A percentile compares a stretch with the other conserved stretches of the same genome.
These are phyloP conservation scores for Cercospora janseana DNA, from an alignment of 2,329 filamentous ascomycete species.

Conservation along the genomic window DNA sequence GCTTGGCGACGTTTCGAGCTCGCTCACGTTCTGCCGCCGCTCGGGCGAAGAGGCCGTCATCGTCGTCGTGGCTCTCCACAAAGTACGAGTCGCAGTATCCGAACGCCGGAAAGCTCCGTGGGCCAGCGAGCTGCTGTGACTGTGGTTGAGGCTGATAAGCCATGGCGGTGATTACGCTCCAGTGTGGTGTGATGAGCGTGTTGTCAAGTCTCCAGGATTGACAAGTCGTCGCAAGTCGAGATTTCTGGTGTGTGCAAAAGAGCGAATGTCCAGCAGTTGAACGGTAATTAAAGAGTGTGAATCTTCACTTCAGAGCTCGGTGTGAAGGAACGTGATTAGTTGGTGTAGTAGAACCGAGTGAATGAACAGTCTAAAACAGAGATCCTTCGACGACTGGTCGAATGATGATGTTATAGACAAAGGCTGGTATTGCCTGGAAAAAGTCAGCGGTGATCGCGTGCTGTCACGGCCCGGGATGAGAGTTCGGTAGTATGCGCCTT, in stretches of 20 bases:
- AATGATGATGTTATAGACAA: constrained; percentile 38
- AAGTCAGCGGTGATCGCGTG: constrained; percentile 27
- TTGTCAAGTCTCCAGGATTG: constrained; percentile 51
- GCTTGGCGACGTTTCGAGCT: constrained; percentile 72
- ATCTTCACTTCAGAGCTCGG: constrained; percentile 45
- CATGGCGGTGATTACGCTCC: constrained; percentile 47
- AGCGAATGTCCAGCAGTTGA: constrained; percentile 42
- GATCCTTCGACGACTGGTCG: constrained; percentile 29
- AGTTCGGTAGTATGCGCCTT: constrained; percentile 11
- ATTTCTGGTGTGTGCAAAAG: constrained; percentile 39
- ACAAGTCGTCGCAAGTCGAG: constrained; percentile 35
- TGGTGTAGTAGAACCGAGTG: constrained; percentile 49
- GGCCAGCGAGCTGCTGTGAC: constrained; percentile 22
- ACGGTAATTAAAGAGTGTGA: constrained; percentile 52
- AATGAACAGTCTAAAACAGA: constrained; percentile 40
- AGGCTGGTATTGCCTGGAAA: constrained; percentile 38
- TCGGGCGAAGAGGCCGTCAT: constrained; percentile 52
- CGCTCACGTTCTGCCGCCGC: constrained; percentile 71
- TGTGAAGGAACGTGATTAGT: constrained; percentile 59
- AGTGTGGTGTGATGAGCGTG: constrained; percentile 38
- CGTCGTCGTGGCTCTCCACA: constrained; percentile 59
- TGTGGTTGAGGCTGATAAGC: constrained; percentile 47
- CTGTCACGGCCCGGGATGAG: background rate
- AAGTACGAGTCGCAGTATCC: constrained; percentile 69
- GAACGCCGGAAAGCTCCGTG: constrained; percentile 52